Conservation (phyloP, 192 early-diverging fungal species). For the Umbelopsis isabellina region DNA sequence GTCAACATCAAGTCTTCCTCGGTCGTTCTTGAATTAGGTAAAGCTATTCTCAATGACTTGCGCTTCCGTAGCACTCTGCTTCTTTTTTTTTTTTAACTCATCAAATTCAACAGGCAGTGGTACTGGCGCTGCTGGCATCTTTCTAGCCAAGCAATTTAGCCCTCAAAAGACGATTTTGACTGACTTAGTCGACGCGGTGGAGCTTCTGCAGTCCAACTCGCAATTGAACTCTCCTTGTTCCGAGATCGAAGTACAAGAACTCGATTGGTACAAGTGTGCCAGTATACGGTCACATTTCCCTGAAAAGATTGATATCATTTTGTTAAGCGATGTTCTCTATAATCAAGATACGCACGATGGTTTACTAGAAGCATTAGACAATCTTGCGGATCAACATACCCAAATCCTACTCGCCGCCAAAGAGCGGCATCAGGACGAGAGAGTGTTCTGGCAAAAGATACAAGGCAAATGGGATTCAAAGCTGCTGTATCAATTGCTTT, state of each 20-base stretch:
- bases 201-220: constrained; percentile 30
- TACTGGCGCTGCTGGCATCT: constrained; percentile 37
- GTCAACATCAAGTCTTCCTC: not conserved
- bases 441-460: constrained; percentile 30
- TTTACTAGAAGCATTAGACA: constrained; percentile 32
- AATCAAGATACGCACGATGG: constrained; percentile 39
- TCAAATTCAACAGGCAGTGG: constrained; percentile 25
- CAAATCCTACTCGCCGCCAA: constrained; percentile 33
- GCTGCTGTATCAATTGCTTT: not conserved
- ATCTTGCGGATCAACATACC: constrained; percentile 13
- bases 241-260: constrained; percentile 21
- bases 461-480: constrained; percentile 5
- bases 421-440: constrained; percentile 38
- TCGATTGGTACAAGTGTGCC: constrained; percentile 26
- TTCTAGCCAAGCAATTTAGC: constrained; percentile 21
- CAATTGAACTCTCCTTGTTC: not conserved
- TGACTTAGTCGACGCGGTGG: constrained; percentile 29
- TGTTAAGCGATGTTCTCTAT: constrained; percentile 39
- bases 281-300: not conserved
- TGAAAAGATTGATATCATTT: constrained; percentile 23
- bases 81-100: not conserved
- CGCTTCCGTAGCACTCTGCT: too few species aligned
- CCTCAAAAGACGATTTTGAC: constrained; percentile 27
- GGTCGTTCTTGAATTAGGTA: constrained; percentile 33
- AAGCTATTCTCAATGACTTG: too few species aligned